Base-by-base conservation (phyloP, 2,329 filamentous ascomycete genomes). In the Colletotrichum costaricense region DNA sequence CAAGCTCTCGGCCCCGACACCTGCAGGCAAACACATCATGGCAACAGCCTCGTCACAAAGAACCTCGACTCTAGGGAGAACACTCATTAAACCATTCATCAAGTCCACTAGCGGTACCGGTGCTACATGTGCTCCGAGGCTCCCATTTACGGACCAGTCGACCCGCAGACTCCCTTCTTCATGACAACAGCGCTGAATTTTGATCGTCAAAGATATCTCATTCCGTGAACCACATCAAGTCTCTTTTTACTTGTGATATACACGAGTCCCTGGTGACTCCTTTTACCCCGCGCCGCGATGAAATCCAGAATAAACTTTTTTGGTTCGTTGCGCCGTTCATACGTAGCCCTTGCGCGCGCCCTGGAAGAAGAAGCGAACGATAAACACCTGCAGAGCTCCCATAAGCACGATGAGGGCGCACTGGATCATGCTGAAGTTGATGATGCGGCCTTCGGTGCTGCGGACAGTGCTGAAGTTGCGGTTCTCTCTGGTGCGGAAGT, bases 401-500 rank as follows among this genome's bases (percentile, higher is more conserved):
- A 99, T 99, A 73, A 92, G 93, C 76, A 98, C 88, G 87, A 99
- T 97, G 87, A 99, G 92, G 75, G 90, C 89, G 76, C 94, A 93
- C 87, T 99, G 97, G 78, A 98, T 93, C 81, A 99, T 88, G 82
- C 94, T 97, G 84, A 99, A 98, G 86, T 98, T 98, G 87, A 98
- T 95, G 80, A 99, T 99, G 76, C 97, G 90, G 82, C 91, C 91
- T 88, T 99, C 97, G 54, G 97, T 99, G 86, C 95, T 98, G 83
- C 94, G 90, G 79, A 99, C 97, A 11, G 97, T 99, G 86, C 94
- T 97, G 86, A 99, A 98, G 86, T 99, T 99, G 75, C 97, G 91
- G 89, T 99, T 99, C 88, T 99, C 97, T 77, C 97, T 92, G 3
- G 97, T 99, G 75, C 97, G 94, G 92, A 99, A 99, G 88, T 99